Percentiles rank a stretch among this genome's conserved stretches.
phyloP scores from a whole-genome alignment of 495 filamentous ascomycete species.

The Xylaria scruposa region DNA sequence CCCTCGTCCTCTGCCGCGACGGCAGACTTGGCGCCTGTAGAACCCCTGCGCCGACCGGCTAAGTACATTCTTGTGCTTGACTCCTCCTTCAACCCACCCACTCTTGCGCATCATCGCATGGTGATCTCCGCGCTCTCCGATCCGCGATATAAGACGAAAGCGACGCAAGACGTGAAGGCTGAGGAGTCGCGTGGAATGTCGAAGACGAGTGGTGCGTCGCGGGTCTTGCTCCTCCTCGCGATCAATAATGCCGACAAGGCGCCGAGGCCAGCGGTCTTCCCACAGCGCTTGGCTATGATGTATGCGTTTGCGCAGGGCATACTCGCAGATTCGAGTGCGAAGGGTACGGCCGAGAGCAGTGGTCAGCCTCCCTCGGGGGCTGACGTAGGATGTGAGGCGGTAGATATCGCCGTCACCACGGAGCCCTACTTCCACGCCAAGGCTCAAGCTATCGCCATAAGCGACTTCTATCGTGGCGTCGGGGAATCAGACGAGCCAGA shows the following conservation, averaged over 20 bases:
- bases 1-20: conserved; percentile 37
- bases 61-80: conserved; percentile 79
- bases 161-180: conserved; percentile 44
- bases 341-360: background rate
- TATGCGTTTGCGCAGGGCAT: conserved; percentile 66
- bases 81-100: conserved; percentile 95
- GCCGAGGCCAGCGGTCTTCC: conserved; percentile 79
- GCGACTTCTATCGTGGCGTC: conserved; percentile 54
- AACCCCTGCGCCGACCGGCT: conserved; percentile 37
- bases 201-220: conserved; percentile 39
- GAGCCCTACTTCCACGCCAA: conserved; percentile 89
- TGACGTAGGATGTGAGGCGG: conserved; percentile 30
- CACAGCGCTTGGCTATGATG: conserved; percentile 88
- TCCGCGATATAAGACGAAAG: conserved; percentile 35
- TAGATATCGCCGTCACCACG: conserved; percentile 85
- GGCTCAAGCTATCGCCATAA: conserved; percentile 66
- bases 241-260: conserved; percentile 95
- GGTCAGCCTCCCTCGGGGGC: background rate
- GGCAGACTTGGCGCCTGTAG: conserved; percentile 23
- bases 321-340: background rate
- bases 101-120: conserved; percentile 80
- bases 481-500: background rate
- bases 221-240: conserved; percentile 81
- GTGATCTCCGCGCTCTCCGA: conserved; percentile 68
- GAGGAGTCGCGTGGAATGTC: background rate